These are phyloP conservation scores for Dendrobium huoshanense DNA, from an alignment of 106 monocot genomes.

Conservation along the genomic window DNA sequence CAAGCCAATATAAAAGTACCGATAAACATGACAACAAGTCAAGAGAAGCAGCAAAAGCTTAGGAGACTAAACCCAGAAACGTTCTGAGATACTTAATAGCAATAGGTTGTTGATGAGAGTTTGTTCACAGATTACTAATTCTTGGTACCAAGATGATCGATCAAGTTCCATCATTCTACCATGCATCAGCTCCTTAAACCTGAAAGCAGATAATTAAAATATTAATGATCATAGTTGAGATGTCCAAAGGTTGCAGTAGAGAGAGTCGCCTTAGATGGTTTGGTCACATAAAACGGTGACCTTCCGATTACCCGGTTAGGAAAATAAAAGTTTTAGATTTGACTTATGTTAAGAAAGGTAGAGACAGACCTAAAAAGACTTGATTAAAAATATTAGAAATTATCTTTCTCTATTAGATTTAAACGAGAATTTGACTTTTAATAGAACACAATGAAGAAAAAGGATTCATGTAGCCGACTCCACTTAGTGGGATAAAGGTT, in stretches of 20 bases:
- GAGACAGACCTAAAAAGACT: no score
- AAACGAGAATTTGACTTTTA: no score
- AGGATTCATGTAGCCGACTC: no score
- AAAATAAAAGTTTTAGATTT: no score
- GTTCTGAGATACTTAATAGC: background rate
- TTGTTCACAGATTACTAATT: background rate
- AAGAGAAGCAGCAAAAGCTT: background rate
- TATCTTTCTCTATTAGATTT: no score
- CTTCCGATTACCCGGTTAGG: no score
- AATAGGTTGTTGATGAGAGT: background rate
- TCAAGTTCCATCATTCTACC: background rate
- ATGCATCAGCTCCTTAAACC: constrained; percentile 3
- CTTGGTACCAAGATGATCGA: background rate
- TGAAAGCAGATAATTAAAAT: background rate
- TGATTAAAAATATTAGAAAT: no score
- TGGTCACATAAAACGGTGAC: no score
- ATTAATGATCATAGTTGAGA: background rate
- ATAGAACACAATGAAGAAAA: no score
- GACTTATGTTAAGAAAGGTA: no score
- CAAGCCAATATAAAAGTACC: background rate
- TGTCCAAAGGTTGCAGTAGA: background rate
- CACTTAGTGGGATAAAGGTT: no score
- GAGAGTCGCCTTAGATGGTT: no score
- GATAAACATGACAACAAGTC: background rate
- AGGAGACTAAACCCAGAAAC: background rate